phyloP scores from a whole-genome alignment of 2,329 filamentous ascomycete species.

The Alternaria infectoria region DNA sequence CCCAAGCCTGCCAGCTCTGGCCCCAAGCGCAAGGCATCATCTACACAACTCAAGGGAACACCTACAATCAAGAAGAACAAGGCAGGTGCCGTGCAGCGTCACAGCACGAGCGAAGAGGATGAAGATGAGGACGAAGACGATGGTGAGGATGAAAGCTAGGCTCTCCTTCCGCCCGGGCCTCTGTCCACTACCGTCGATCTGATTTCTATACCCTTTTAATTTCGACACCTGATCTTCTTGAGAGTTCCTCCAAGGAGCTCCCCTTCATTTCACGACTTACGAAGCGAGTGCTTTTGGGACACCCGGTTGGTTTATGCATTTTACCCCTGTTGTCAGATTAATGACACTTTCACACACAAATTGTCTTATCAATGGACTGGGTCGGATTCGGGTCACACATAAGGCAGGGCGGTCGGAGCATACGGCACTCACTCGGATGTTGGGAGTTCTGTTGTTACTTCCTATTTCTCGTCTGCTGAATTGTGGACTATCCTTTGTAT shows the following conservation, averaged over 20 bases:
- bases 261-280: conserved; percentile 45
- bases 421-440: conserved; percentile 17
- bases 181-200: conserved; percentile 5
- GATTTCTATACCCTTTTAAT: conserved; percentile 28
- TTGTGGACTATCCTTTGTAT: conserved; percentile 17
- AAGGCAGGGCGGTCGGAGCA: conserved; percentile 28
- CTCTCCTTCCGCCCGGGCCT: background rate
- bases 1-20: conserved; percentile 29
- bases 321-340: conserved; percentile 34
- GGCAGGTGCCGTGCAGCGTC: conserved; percentile 44
- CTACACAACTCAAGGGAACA: conserved; percentile 38
- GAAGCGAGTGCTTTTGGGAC: conserved; percentile 47
- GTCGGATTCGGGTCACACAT: conserved; percentile 28
- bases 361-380: conserved; percentile 39
- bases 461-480: conserved; percentile 8
- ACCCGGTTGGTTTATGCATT: conserved; percentile 38
- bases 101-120: conserved; percentile 59
- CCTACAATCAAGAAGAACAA: conserved; percentile 59
- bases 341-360: conserved; percentile 38
- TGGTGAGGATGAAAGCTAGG: conserved; percentile 55
- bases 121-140: conserved; percentile 60
- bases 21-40: conserved; percentile 43
- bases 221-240: conserved; percentile 25
- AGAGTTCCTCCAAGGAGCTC: conserved; percentile 22
- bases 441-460: conserved; percentile 10